A percentile compares a stretch with the other conserved stretches of the same genome.
These are phyloP conservation scores for Sclerotinia nivalis DNA, from an alignment of 2,329 filamentous ascomycete species.

Conservation along the genomic window DNA sequence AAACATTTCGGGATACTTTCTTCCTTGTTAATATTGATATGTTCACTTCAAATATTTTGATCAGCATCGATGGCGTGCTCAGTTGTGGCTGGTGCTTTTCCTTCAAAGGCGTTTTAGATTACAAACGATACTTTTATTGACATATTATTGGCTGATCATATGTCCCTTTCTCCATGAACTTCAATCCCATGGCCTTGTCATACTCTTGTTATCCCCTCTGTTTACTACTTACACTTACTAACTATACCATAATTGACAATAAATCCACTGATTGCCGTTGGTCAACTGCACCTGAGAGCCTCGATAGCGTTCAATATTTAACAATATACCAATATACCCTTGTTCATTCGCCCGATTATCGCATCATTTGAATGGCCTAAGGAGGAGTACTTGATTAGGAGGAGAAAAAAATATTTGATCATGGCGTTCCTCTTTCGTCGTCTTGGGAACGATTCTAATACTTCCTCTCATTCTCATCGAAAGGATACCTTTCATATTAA, in stretches of 20 bases:
- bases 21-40: conserved; percentile 15
- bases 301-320: conserved; percentile 22
- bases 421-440: conserved; percentile 40
- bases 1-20: not conserved
- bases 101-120: conserved; percentile 21
- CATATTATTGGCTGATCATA: not conserved
- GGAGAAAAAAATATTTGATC: conserved; percentile 22
- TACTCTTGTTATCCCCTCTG: conserved; percentile 20
- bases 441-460: conserved; percentile 29
- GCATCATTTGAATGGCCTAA: conserved; percentile 18
- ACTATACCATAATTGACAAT: conserved; percentile 18
- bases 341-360: conserved; percentile 25
- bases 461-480: conserved; percentile 35
- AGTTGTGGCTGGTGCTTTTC: conserved; percentile 22
- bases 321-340: conserved; percentile 23
- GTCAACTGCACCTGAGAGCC: conserved; percentile 14
- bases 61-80: conserved; percentile 24
- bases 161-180: conserved; percentile 15
- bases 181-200: conserved; percentile 2
- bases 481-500: conserved; percentile 34
- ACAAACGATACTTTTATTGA: conserved; percentile 21
- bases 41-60: conserved; percentile 10
- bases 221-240: conserved; percentile 23
- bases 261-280: conserved; percentile 12
- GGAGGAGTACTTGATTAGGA: conserved; percentile 17